Evolutionary conservation across 441 rosid species (phyloP), one percentile per base, ranked within the genome.

Genomic region (Manihot esculenta): DNA sequence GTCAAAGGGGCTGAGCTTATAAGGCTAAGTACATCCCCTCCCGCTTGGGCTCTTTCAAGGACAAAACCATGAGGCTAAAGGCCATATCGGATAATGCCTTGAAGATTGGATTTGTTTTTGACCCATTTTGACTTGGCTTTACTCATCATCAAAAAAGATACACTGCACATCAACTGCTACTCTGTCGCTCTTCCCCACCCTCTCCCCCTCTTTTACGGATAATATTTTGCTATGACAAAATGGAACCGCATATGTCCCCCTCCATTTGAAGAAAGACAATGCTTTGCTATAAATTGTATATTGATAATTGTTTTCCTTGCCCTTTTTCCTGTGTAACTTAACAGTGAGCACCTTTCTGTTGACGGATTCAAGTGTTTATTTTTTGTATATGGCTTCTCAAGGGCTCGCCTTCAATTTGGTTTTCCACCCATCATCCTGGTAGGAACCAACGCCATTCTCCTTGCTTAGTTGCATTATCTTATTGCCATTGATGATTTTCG

Each of bases 321-420:
- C 38, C 10, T 47, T 13, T 23, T 21, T 38, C 55, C 4, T 53
- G 2, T 44, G 5, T 49, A 24, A 9, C 33, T 23, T 42, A 56
- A 73, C 78, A 85, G 88, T 75, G 97, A 94, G 82, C 93, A 89
- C 75, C 51, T 78, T 30, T 64, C 57, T 48, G 74, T 92, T 73
- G 87, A 77, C 74, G 96, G 99, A 73, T 92, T 81, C 83, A 70
- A 79, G 75, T 92, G 98, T 76, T 86, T 91, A 69, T 87, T 82
- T 77, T 70, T 75, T 8, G 82, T 80, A 64, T 77, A 84, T 59
- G 96, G 91, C 62, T 92, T 92, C 82, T 82, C 90, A 6, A 83
- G 88, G 83, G 59, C 89, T 48, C 81, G 70, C 30, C 80, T 84
- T 68, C 90, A 81, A 76, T 77, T 63, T 63, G 72, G 76, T 33